phyloP scores from a whole-genome alignment of 2,329 filamentous ascomycete genomes.

The Clonostachys sp. region DNA sequence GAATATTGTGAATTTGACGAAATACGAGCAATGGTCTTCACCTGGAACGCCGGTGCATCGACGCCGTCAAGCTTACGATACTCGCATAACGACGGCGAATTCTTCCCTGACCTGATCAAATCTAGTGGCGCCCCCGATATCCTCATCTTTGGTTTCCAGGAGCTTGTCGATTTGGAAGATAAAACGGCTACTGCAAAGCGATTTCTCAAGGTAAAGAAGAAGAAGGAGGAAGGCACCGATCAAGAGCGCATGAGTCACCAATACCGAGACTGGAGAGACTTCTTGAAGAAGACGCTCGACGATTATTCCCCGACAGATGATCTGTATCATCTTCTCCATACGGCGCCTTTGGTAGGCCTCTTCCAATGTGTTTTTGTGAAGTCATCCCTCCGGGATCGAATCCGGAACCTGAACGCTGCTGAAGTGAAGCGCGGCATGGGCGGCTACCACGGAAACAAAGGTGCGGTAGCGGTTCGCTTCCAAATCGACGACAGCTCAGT shows the following conservation, averaged over 20 bases:
- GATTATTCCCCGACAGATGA: slow-evolving; percentile 75
- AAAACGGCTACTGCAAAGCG: slow-evolving; percentile 97
- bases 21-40: slow-evolving; percentile 75
- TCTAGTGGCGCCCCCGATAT: slow-evolving; percentile 81
- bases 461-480: slow-evolving; percentile 88
- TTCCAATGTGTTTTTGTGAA: slow-evolving; percentile 97
- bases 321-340: slow-evolving; percentile 82
- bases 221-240: slow-evolving; percentile 62
- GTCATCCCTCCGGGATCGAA: slow-evolving; percentile 67
- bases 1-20: slow-evolving; percentile 85
- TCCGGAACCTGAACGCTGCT: slow-evolving; percentile 71
- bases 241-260: slow-evolving; percentile 95
- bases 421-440: slow-evolving; percentile 97
- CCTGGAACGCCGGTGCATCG: slow-evolving; percentile 96
- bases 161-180: slow-evolving; percentile 95
- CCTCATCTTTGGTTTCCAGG: slow-evolving; percentile 93
- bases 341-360: slow-evolving; percentile 80
- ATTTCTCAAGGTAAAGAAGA: slow-evolving; percentile 83
- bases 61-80: slow-evolving; percentile 80
- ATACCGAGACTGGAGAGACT: slow-evolving; percentile 94
- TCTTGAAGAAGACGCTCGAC: slow-evolving; percentile 76
- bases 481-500: slow-evolving; percentile 88
- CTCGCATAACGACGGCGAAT: slow-evolving; percentile 64
- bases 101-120: slow-evolving; percentile 76
- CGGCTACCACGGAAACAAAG: slow-evolving; percentile 93